phyloP scores from a whole-genome alignment of 2,329 filamentous ascomycete species.

The Colletotrichum lini region DNA sequence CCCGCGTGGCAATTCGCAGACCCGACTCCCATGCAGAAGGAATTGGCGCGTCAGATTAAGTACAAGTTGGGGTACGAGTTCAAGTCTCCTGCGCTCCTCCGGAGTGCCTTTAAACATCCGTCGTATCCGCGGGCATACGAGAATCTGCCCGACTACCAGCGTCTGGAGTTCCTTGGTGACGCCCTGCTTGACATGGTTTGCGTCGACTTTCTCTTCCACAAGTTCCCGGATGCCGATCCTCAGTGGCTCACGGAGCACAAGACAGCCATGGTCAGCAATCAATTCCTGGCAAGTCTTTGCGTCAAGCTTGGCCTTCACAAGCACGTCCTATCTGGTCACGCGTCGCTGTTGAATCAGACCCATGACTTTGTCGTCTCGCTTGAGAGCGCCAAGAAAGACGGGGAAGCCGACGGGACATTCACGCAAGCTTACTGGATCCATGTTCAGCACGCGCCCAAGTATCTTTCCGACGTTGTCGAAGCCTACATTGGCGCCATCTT shows the following conservation, averaged over 20 bases:
- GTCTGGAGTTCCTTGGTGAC: conserved; percentile 93
- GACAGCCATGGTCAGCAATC: conserved; percentile 99
- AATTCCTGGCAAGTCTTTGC: conserved; percentile 87
- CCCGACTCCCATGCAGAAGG: conserved; percentile 76
- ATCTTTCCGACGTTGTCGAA: conserved; percentile 88
- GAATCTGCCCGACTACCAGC: conserved; percentile 88
- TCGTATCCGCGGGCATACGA: conserved; percentile 84
- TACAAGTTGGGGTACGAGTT: conserved; percentile 74
- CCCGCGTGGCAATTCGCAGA: conserved; percentile 79
- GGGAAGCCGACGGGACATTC: conserved; percentile 53
- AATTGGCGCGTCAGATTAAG: conserved; percentile 77
- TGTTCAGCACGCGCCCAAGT: conserved; percentile 77
- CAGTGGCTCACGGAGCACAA: conserved; percentile 99
- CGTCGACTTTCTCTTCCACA: conserved; percentile 85
- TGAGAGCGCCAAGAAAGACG: conserved; percentile 61
- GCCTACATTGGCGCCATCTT: conserved; percentile 92
- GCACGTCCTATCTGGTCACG: conserved; percentile 74
- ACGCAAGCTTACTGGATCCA: conserved; percentile 79
- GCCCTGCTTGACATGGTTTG: conserved; percentile 88
- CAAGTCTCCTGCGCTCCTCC: conserved; percentile 79
- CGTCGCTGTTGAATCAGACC: conserved; percentile 61
- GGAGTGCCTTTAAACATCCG: conserved; percentile 90
- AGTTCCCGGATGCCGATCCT: conserved; percentile 84
- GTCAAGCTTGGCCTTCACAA: conserved; percentile 84
- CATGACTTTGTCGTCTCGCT: conserved; percentile 72